Conservation (phyloP, 345 rosid species). For the Citrus sp. region DNA sequence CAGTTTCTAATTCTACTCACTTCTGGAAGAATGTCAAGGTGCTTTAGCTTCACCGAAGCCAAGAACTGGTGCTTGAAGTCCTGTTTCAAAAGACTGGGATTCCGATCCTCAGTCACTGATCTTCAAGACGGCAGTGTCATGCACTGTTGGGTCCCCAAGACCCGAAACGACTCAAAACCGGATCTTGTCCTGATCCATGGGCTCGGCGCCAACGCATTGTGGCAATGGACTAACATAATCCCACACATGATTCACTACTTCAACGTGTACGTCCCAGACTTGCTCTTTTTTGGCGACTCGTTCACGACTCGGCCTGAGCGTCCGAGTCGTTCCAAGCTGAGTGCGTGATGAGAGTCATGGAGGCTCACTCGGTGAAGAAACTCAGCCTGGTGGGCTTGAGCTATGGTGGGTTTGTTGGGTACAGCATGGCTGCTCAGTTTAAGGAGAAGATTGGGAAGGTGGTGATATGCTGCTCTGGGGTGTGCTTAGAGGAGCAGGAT, state of each 20-base stretch:
- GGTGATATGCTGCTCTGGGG: slow-evolving; percentile 69
- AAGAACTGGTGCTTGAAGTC: slow-evolving; percentile 43
- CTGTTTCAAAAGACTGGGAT: slow-evolving; percentile 49
- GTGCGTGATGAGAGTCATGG: slow-evolving; percentile 61
- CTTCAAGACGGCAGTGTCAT: slow-evolving; percentile 72
- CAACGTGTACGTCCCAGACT: slow-evolving; percentile 73
- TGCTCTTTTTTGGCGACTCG: slow-evolving; percentile 76
- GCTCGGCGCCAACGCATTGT: slow-evolving; percentile 67
- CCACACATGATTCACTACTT: slow-evolving; percentile 38
- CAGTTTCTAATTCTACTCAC: background rate
- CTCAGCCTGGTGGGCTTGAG: slow-evolving; percentile 72
- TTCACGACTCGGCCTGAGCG: slow-evolving; percentile 71
- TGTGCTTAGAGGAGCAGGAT: slow-evolving; percentile 82
- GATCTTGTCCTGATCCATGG: slow-evolving; percentile 83
- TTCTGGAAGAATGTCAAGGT: slow-evolving; percentile 41
- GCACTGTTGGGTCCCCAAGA: slow-evolving; percentile 77
- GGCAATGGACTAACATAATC: slow-evolving; percentile 70
- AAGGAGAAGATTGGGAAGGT: slow-evolving; percentile 59
- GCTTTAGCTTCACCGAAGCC: slow-evolving; percentile 61
- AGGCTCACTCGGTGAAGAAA: slow-evolving; percentile 43
- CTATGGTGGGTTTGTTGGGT: slow-evolving; percentile 83
- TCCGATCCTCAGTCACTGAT: slow-evolving; percentile 57
- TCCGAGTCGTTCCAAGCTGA: slow-evolving; percentile 70
- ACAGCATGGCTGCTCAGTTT: slow-evolving; percentile 66
- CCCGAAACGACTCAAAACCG: slow-evolving; percentile 35